These are phyloP conservation scores for Mucor lusitanicus DNA, from an alignment of 371 early-diverging fungal species.

Conservation along the genomic window DNA sequence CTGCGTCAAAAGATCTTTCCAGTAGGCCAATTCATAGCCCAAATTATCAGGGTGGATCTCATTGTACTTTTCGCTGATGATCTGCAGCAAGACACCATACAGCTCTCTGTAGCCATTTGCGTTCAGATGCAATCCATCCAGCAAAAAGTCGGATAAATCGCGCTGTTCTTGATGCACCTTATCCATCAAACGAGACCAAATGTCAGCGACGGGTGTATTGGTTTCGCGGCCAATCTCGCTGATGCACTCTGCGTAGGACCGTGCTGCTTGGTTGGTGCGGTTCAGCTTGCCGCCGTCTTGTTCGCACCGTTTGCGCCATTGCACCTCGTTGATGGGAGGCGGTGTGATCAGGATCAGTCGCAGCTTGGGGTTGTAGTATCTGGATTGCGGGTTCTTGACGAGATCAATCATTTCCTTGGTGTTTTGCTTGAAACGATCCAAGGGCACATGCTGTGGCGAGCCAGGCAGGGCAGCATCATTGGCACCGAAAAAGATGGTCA, in stretches of 20 bases:
- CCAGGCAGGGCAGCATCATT: constrained; percentile 76
- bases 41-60: constrained; percentile 47
- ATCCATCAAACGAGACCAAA: constrained; percentile 60
- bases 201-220: constrained; percentile 52
- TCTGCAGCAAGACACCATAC: constrained; percentile 32
- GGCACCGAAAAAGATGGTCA: constrained; percentile 82
- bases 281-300: constrained; percentile 42
- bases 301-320: constrained; percentile 50
- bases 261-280: constrained; percentile 48
- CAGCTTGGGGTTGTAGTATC: constrained; percentile 56
- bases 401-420: constrained; percentile 54
- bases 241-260: constrained; percentile 63
- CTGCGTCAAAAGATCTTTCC: constrained; percentile 24
- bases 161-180: constrained; percentile 6
- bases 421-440: constrained; percentile 63
- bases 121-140: constrained; percentile 73
- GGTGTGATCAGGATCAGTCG: constrained; percentile 76
- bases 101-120: constrained; percentile 54
- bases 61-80: constrained; percentile 30
- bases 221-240: constrained; percentile 48
- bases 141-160: constrained; percentile 41
- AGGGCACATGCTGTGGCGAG: constrained; percentile 64
- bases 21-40: constrained; percentile 32
- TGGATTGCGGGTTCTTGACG: constrained; percentile 53
- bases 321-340: constrained; percentile 66